Conservation (phyloP, 129 eudicot genomes). For the Deinandra increscens region DNA sequence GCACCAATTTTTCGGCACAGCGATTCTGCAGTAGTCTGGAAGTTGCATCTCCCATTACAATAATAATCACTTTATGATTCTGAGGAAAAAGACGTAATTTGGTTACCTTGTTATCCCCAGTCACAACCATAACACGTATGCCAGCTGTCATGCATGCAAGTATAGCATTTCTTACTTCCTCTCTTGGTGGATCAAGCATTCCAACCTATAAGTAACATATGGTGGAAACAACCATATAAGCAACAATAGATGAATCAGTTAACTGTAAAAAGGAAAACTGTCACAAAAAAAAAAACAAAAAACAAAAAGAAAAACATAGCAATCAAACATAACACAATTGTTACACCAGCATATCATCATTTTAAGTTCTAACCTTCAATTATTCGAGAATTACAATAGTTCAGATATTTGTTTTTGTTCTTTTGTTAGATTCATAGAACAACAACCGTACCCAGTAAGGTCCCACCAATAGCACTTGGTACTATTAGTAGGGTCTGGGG, state of each 20-base stretch:
- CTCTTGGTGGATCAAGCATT: conserved; percentile 99
- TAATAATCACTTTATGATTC: neutral
- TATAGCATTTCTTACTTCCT: conserved; percentile 88
- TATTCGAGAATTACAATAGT: neutral
- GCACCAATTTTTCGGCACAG: conserved; percentile 91
- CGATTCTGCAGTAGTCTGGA: conserved; percentile 92
- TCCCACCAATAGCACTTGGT: too few relatives aligned
- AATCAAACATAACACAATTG: conserved; percentile 4
- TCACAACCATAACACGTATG: conserved; percentile 96
- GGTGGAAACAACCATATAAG: conserved; percentile 7
- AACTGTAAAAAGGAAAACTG: neutral
- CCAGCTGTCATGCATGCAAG: conserved; percentile 99
- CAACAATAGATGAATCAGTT: conserved; percentile 7
- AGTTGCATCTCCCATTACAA: conserved; percentile 30
- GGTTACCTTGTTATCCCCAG: conserved; percentile 99
- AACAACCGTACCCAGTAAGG: too few relatives aligned
- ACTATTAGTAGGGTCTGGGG: too few relatives aligned
- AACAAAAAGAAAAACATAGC: neutral
- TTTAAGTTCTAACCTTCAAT: neutral
- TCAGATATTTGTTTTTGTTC: neutral
- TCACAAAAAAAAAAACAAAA: neutral
- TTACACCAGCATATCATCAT: neutral
- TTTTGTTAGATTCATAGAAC: neutral
- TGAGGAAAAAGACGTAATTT: neutral
- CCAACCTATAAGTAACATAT: conserved; percentile 57